Evolutionary conservation across 306 rosid genomes (phyloP), one percentile per base, ranked within the genome.

Genomic region (Pyrus betulifolia): DNA sequence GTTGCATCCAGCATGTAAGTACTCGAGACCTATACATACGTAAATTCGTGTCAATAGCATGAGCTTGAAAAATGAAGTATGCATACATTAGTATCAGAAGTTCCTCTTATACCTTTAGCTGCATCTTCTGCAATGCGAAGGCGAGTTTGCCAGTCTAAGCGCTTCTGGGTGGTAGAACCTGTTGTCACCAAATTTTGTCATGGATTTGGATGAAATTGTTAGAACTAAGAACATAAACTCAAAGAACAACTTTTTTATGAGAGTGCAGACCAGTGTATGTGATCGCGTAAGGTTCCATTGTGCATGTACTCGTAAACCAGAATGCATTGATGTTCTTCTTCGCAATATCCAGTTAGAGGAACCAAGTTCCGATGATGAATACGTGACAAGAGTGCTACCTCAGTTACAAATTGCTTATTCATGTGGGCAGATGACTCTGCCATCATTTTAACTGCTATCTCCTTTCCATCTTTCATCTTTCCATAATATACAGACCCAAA

Each of bases 351-450:
- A 67, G 91, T 92, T 69, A 95, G 74, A 79, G 99, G 97, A 82
- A 95, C 99, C 97, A 95, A 86, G 85, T 95, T 95, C 71, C 99
- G 86, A 80, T 95, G 99, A 88, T 95, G 99, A 82, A 92, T 95
- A 85, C 97, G 88, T 42, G 99, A 92, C 61, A 95, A 85, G 72
- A 95, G 96, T 49, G 98, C 96, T 72, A 95, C 96, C 97, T 96
- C 99, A 22, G 88, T 95, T 69, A 79, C 88, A 88, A 96, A 96
- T 72, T 96, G 99, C 44, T 88, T 87, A 85, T 89, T 86, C 78
- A 95, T 96, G 67, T 92, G 87, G 82, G 84, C 84, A 21, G 89
- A 92, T 38, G 90, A 86, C 78, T 95, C 97, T 0, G 96, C 84
- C 97, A 95, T 95, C 68, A 88, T 88, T 85, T 95, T 95, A 69